Evolutionary conservation across 768 basidiomycete genomes (phyloP).

Genomic region (Roridomyces roridus): DNA sequence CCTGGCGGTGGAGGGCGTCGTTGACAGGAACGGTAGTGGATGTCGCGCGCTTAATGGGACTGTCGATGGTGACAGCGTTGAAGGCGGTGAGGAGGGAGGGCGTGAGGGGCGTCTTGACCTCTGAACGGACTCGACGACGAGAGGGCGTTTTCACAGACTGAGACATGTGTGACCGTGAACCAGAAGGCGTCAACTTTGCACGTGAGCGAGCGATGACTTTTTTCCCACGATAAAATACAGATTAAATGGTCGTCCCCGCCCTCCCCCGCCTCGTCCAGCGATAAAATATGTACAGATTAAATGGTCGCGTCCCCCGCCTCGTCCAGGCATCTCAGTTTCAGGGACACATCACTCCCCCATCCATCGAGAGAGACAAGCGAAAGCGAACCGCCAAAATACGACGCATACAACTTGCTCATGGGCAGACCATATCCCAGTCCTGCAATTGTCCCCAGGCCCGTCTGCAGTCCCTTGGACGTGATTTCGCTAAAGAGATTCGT

Average conservation of each 20-base stretch:
- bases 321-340: conserved; percentile 60
- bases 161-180: too few species aligned
- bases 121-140: conserved; percentile 52
- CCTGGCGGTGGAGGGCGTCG: conserved; percentile 65
- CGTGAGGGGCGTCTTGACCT: conserved; percentile 56
- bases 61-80: conserved; percentile 47
- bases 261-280: too few species aligned
- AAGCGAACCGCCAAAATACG: conserved; percentile 82
- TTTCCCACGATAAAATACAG: too few species aligned
- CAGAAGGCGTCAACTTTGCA: too few species aligned
- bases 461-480: conserved; percentile 76
- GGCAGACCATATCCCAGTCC: conserved; percentile 85
- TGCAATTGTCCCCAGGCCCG: conserved; percentile 88
- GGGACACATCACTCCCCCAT: conserved; percentile 62
- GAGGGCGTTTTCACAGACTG: too few species aligned
- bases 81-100: conserved; percentile 50
- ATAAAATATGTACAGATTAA: conserved; percentile 26
- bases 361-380: conserved; percentile 84
- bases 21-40: conserved; percentile 53
- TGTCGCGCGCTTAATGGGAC: conserved; percentile 66
- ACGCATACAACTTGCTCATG: conserved; percentile 79
- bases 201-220: too few species aligned
- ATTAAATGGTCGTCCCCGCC: too few species aligned
- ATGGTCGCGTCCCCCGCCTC: conserved; percentile 59
- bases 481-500: conserved; percentile 78